Evolutionary conservation across 768 basidiomycete genomes (phyloP).

Genomic region (Pleurotus eryngii): DNA sequence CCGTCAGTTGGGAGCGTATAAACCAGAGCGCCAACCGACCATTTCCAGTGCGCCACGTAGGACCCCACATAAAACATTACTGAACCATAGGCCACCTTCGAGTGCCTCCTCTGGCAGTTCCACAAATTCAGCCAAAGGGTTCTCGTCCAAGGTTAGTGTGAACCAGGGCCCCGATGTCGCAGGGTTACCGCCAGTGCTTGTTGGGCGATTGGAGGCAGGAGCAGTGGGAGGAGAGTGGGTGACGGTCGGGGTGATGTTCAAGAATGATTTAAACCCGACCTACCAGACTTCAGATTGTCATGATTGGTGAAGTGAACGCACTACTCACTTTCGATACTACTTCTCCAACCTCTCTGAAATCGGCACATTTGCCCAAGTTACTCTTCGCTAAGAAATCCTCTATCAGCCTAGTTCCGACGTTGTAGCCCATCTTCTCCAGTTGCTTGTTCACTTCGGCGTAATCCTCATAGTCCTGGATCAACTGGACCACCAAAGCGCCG

Average conservation of each 20-base stretch:
- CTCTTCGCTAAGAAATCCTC: conserved; percentile 97
- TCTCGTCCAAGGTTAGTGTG: conserved; percentile 88
- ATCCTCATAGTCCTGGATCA: conserved; percentile 99
- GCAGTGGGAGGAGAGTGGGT: conserved; percentile 60
- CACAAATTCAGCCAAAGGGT: conserved; percentile 95
- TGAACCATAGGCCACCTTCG: conserved; percentile 94
- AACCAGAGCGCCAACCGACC: conserved; percentile 48
- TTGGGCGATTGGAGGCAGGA: conserved; percentile 42
- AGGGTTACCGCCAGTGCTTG: conserved; percentile 17
- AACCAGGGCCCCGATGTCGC: conserved; percentile 59
- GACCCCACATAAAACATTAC: conserved; percentile 94
- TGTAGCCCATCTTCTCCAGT: conserved; percentile 99
- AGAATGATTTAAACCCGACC: conserved; percentile 98
- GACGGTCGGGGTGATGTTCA: conserved; percentile 86
- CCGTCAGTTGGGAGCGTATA: conserved; percentile 7
- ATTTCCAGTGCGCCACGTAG: conserved; percentile 92
- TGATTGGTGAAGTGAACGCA: neutral
- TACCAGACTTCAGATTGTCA: conserved; percentile 25
- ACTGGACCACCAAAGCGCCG: conserved; percentile 95
- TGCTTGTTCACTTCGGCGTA: conserved; percentile 94
- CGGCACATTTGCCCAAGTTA: conserved; percentile 84
- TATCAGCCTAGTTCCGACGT: conserved; percentile 92
- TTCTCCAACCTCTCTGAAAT: conserved; percentile 94
- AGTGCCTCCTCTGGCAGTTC: conserved; percentile 92
- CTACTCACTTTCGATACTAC: conserved; percentile 83